phyloP scores from a whole-genome alignment of 1,284 basidiomycete species.

The Vanrija pseudolonga region DNA sequence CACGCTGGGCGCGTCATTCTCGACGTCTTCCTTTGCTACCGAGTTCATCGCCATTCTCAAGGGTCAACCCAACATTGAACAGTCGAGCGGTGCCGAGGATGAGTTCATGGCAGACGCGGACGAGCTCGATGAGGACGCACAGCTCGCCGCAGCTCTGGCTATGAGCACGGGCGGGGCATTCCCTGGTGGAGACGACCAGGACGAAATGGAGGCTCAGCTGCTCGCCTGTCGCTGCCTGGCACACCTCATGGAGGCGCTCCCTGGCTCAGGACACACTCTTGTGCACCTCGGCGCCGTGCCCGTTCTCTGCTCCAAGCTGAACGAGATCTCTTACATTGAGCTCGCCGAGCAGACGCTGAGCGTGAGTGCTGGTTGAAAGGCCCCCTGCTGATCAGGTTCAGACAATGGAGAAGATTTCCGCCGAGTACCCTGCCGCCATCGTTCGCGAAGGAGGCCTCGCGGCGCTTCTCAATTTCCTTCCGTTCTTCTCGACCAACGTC shows the following conservation, averaged over 20 bases:
- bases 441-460: constrained; percentile 88
- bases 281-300: constrained; percentile 93
- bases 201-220: constrained; percentile 80
- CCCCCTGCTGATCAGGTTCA: constrained; percentile 45
- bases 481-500: constrained; percentile 94
- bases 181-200: constrained; percentile 34
- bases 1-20: constrained; percentile 82
- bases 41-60: constrained; percentile 90
- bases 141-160: constrained; percentile 75
- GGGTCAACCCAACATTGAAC: constrained; percentile 57
- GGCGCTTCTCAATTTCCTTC: constrained; percentile 85
- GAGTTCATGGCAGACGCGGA: constrained; percentile 45
- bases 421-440: constrained; percentile 89
- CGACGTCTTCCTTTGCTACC: constrained; percentile 83
- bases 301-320: constrained; percentile 87
- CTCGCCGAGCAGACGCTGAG: constrained; percentile 92
- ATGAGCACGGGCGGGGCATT: constrained; percentile 42
- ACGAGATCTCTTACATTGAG: constrained; percentile 94
- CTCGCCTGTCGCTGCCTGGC: constrained; percentile 91
- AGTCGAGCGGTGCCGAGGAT: constrained; percentile 30
- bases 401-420: constrained; percentile 96
- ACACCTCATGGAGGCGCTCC: constrained; percentile 93
- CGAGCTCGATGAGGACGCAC: constrained; percentile 68
- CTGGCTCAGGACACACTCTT: constrained; percentile 87
- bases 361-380: constrained; percentile 57